phyloP scores from a whole-genome alignment of 192 early-diverging fungal genomes.

The Pecoramyces ruminantium region DNA sequence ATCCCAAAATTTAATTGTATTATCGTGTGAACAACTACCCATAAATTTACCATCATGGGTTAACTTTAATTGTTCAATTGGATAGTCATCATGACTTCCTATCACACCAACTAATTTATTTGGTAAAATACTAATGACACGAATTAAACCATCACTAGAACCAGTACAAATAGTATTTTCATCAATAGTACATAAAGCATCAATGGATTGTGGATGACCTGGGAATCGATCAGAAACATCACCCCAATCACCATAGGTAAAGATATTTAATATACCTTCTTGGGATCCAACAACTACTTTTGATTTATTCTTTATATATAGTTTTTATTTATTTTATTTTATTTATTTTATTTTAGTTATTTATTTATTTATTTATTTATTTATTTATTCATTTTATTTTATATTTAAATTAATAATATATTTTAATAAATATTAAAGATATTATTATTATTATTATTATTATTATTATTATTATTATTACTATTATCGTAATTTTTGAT shows the following conservation, averaged over 20 bases:
- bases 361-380: no score
- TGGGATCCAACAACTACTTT: constrained; percentile 87
- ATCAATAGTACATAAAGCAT: constrained; percentile 64
- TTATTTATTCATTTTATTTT: no score
- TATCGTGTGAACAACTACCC: constrained; percentile 73
- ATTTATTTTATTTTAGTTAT: no score
- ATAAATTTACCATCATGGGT: constrained; percentile 56
- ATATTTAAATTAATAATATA: no score
- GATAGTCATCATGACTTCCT: constrained; percentile 68
- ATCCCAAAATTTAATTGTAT: constrained; percentile 77
- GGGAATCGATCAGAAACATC: constrained; percentile 85
- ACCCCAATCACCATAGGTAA: constrained; percentile 78
- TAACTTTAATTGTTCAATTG: constrained; percentile 65
- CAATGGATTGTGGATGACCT: constrained; percentile 84
- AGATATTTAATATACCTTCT: constrained; percentile 73
- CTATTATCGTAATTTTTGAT: no score
- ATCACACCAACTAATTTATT: constrained; percentile 79
- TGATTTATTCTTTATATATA: constrained; percentile 29
- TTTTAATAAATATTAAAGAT: no score
- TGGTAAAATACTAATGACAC: constrained; percentile 73
- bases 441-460: no score
- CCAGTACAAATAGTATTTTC: constrained; percentile 79
- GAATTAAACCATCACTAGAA: constrained; percentile 76
- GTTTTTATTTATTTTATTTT: no score
- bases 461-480: neutral